A percentile compares a stretch with the other conserved stretches of the same genome.
Evolutionary conservation across 2,329 filamentous ascomycete species (phyloP).

Genomic region (Ascochyta pisi): DNA sequence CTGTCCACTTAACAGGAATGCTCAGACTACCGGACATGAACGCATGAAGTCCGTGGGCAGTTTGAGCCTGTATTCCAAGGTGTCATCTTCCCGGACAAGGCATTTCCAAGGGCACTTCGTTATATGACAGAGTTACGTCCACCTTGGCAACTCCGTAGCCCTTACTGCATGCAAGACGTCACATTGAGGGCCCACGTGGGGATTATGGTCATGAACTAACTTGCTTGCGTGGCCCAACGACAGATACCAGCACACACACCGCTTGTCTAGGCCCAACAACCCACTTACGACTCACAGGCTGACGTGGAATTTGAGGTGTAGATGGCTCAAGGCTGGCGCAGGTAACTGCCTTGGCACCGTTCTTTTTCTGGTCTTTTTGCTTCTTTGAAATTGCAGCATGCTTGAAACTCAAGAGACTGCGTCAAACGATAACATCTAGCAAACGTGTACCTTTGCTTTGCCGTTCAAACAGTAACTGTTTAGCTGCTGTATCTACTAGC

Average conservation of each 20-base stretch:
- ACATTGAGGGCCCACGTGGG: constrained; percentile 3
- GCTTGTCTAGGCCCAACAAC: constrained; percentile 1
- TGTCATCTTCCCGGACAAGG: constrained; percentile 27
- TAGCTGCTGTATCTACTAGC: not conserved
- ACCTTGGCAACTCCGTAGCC: constrained; percentile 23
- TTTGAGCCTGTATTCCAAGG: constrained; percentile 46
- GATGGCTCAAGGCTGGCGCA: not conserved
- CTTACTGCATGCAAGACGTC: constrained; percentile 4
- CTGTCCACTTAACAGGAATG: constrained; percentile 28
- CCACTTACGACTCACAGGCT: not conserved
- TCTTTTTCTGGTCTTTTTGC: not conserved
- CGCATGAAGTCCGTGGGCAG: constrained; percentile 45
- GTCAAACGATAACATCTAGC: not conserved
- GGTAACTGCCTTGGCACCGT: not conserved
- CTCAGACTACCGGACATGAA: constrained; percentile 41
- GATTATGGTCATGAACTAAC: constrained; percentile 1
- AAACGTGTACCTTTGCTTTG: not conserved
- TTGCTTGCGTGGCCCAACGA: constrained; percentile 6
- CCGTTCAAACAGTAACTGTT: not conserved
- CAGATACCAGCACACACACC: constrained; percentile 6
- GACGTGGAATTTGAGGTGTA: not conserved
- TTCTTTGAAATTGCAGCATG: not conserved
- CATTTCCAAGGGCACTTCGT: constrained; percentile 28
- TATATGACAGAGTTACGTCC: constrained; percentile 22
- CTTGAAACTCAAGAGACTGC: not conserved